phyloP scores from a whole-genome alignment of 805 yeast species.

The Ogataea populi-albae region DNA sequence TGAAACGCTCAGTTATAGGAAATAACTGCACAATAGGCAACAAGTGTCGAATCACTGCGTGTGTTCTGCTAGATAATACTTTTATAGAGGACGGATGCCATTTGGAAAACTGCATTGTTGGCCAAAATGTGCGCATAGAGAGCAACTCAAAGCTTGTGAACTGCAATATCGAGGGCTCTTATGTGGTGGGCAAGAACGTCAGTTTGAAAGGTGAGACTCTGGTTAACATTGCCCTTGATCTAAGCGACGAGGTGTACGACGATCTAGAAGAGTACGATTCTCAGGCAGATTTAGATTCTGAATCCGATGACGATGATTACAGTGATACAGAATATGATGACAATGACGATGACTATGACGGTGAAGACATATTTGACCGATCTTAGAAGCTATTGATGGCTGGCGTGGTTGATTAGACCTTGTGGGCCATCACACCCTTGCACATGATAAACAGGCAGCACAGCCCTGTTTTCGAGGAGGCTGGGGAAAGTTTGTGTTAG shows the following conservation, averaged over 20 bases:
- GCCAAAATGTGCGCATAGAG: slow-evolving; percentile 62
- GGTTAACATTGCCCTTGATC: slow-evolving; percentile 35
- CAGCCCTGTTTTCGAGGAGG: no score
- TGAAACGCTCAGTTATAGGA: slow-evolving; percentile 84
- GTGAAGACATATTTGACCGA: slow-evolving; percentile 39
- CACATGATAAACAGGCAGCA: no score
- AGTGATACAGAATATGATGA: slow-evolving; percentile 56
- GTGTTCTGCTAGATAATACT: slow-evolving; percentile 71
- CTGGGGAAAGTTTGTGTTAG: no score
- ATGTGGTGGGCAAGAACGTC: slow-evolving; percentile 57
- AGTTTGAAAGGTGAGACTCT: slow-evolving; percentile 40
- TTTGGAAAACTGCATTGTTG: slow-evolving; percentile 85
- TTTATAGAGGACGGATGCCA: slow-evolving; percentile 71
- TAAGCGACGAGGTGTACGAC: slow-evolving; percentile 29
- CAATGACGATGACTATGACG: slow-evolving; percentile 51
- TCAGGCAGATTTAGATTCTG: slow-evolving; percentile 15
- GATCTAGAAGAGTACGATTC: slow-evolving; percentile 42
- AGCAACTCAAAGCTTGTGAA: slow-evolving; percentile 64
- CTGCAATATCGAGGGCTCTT: slow-evolving; percentile 84
- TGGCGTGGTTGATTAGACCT: background rate
- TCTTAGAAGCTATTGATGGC: slow-evolving; percentile 1
- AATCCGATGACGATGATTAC: slow-evolving; percentile 46
- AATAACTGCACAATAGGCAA: slow-evolving; percentile 72
- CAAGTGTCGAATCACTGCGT: slow-evolving; percentile 85
- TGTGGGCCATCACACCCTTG: no score